Evolutionary conservation across 2,329 filamentous ascomycete genomes (phyloP).

Genomic region (Orbilia quercus): DNA sequence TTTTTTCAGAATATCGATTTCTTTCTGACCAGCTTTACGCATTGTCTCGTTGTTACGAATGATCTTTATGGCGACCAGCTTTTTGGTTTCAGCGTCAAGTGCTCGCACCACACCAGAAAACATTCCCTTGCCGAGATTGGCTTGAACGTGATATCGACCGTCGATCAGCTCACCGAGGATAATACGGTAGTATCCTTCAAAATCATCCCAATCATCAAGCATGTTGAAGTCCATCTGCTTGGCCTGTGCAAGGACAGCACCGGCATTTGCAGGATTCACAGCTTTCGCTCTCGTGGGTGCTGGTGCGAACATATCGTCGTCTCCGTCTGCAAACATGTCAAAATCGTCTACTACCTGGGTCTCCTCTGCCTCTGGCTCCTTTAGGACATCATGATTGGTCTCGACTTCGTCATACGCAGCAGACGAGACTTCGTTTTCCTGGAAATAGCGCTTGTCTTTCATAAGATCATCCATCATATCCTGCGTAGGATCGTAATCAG

Average conservation of each 20-base stretch:
- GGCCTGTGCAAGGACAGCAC: conserved; percentile 66
- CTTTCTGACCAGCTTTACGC: conserved; percentile 90
- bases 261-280: conserved; percentile 66
- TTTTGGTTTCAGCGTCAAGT: conserved; percentile 77
- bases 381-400: conserved; percentile 63
- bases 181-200: conserved; percentile 95
- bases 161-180: conserved; percentile 91
- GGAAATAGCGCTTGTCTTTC: conserved; percentile 74
- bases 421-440: conserved; percentile 69
- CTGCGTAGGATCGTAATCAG: conserved; percentile 87
- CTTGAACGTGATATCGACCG: conserved; percentile 86
- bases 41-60: conserved; percentile 96
- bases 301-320: conserved; percentile 74
- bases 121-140: conserved; percentile 90
- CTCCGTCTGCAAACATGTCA: conserved; percentile 86
- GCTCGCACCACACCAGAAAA: conserved; percentile 96
- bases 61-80: conserved; percentile 94
- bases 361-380: conserved; percentile 63
- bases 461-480: conserved; percentile 82
- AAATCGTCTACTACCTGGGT: conserved; percentile 75
- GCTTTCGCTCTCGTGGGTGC: conserved; percentile 64
- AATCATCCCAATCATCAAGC: conserved; percentile 92
- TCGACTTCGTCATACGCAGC: conserved; percentile 71
- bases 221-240: conserved; percentile 76
- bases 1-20: conserved; percentile 91